Evolutionary conservation across 2,329 filamentous ascomycete genomes (phyloP).

Genomic region (Pseudocercospora cruenta): DNA sequence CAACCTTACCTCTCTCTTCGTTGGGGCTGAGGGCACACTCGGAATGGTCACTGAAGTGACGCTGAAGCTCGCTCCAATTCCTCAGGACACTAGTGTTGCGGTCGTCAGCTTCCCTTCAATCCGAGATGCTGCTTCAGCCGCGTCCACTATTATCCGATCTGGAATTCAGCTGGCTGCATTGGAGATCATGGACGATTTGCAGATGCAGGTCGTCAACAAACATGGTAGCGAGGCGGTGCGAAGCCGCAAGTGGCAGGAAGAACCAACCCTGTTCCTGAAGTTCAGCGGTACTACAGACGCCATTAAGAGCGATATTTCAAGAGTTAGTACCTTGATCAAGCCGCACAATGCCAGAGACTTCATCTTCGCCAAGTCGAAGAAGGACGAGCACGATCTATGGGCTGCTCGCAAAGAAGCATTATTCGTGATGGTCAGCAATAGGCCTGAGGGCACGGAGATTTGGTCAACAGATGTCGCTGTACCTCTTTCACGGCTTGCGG

Average conservation of each 20-base stretch:
- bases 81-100: constrained; percentile 75
- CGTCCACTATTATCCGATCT: constrained; percentile 73
- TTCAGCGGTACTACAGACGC: constrained; percentile 76
- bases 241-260: constrained; percentile 72
- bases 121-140: constrained; percentile 73
- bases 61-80: constrained; percentile 75
- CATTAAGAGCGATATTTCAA: constrained; percentile 74
- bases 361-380: constrained; percentile 27
- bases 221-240: constrained; percentile 62
- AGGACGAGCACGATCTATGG: constrained; percentile 50
- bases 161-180: constrained; percentile 75
- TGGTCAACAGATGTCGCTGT: constrained; percentile 67
- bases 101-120: constrained; percentile 80
- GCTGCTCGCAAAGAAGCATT: constrained; percentile 63
- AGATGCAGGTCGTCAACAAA: constrained; percentile 78
- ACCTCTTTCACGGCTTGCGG: constrained; percentile 62
- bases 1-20: constrained; percentile 78
- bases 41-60: constrained; percentile 83
- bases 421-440: constrained; percentile 63
- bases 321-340: constrained; percentile 70
- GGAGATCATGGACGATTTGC: constrained; percentile 87
- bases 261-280: constrained; percentile 74
- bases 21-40: constrained; percentile 80
- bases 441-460: constrained; percentile 59
- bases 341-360: constrained; percentile 25